Base-by-base conservation (phyloP, 164 flowering plant genomes). In the Piper betle region DNA sequence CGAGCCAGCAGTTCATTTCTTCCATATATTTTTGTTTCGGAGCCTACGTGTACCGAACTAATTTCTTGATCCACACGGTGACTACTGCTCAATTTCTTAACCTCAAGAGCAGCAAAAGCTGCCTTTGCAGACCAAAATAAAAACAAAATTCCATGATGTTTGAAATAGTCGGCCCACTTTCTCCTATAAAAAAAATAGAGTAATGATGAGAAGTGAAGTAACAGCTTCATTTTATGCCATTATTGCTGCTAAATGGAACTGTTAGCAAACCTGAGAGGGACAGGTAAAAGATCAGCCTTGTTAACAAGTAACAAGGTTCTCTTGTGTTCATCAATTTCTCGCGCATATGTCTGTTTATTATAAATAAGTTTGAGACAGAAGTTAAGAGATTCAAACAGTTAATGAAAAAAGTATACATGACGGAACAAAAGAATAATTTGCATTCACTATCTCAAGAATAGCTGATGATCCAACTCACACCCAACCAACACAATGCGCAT, bases 81-180 rank as follows among this genome's bases (percentile, higher is more conserved):
- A 13, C 48, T 69, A 39, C 55, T 50, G 55, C 37, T 75, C 59
- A 78, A 65, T 16, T 42, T 72, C 73, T 83, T 84, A 58, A 92
- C 92, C 63, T 88, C 88, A 4, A 86, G 72, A 59, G 78, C 78
- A 46, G 89, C 91, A 72, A 84, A 59, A 63, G 96, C 99, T 64
- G 95, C 97, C 75, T 90, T 93, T 11, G 99, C 99, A 37, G 99
- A 93, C 99, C 99, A 93, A 74, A 93, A 93, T 39, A 85, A 13
- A 68, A 73, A 88, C 8, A 86, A 84, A 69, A 93, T 88, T 12
- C 75, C 86, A 55, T 86, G 74, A 19, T 41, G 65, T 8, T 62
- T 79, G 66, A 93, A 93, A 63, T 82, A 93, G 17, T 82, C 61
- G 7, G 96, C 99, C 99, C 99, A 93, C 65, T 70, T 85, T 55